Percentiles rank a stretch among this genome's conserved stretches.
Evolutionary conservation across 768 basidiomycete genomes (phyloP).

Genomic region (Ramaria sp.): DNA sequence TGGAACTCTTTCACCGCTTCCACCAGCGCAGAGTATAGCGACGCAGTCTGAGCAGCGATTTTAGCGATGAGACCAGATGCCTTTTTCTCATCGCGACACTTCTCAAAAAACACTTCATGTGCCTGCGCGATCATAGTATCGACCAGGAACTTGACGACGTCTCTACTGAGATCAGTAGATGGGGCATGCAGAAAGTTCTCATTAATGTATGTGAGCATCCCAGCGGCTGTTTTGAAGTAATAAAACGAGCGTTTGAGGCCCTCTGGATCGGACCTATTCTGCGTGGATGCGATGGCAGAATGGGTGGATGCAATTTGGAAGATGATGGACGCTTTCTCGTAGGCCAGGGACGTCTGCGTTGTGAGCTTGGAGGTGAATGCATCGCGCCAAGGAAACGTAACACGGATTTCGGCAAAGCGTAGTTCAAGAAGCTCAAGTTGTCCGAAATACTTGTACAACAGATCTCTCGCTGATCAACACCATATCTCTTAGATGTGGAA

Average conservation of each 20-base stretch:
- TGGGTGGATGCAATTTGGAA: constrained; percentile 95
- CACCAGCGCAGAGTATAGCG: constrained; percentile 67
- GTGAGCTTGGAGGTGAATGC: constrained; percentile 92
- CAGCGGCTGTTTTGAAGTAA: constrained; percentile 81
- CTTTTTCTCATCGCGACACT: constrained; percentile 90
- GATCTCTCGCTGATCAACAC: constrained; percentile 57
- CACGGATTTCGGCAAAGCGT: constrained; percentile 91
- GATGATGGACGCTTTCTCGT: constrained; percentile 94
- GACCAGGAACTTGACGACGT: constrained; percentile 89
- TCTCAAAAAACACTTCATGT: constrained; percentile 93
- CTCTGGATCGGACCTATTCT: constrained; percentile 82
- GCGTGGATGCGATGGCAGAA: constrained; percentile 78
- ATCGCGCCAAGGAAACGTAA: constrained; percentile 94
- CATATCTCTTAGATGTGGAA: constrained; percentile 1
- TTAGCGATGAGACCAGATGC: constrained; percentile 65
- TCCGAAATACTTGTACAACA: constrained; percentile 98
- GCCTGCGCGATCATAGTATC: constrained; percentile 88
- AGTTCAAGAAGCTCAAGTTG: constrained; percentile 96
- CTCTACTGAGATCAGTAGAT: constrained; percentile 85
- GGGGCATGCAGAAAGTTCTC: constrained; percentile 99
- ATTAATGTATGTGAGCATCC: constrained; percentile 98
- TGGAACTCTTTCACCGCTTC: constrained; percentile 97
- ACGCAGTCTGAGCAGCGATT: constrained; percentile 73
- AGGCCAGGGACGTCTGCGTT: constrained; percentile 93
- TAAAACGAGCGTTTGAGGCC: constrained; percentile 90